Base-by-base conservation (phyloP, 2,329 filamentous ascomycete species). In the Lithohypha guttulata region DNA sequence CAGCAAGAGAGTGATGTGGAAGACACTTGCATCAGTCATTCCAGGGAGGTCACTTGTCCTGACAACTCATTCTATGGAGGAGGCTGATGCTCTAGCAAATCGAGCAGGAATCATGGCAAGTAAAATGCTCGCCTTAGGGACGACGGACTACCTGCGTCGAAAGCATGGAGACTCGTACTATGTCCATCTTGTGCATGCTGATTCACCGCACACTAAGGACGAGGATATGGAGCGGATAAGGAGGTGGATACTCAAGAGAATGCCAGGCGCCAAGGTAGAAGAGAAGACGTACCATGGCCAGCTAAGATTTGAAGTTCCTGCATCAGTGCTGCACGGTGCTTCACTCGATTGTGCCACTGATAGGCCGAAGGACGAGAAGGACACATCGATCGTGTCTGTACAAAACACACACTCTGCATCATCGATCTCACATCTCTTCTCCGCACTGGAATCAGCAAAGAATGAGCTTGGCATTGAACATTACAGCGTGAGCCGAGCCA, bases 1-100 rank as follows among this genome's bases (percentile, higher is more conserved):
- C 0, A 81, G 84, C 0, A 95, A 95, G 59, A 75, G 89, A 28
- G 73, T 93, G 48, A 93, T 96, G 83, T 95, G 89, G 89, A 76
- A 76, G 41, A 93, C 86, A 0, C 68, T 95, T 1, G 74, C 75
- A 3, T 71, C 77, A 1, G 78, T 87, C 3, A 78, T 81, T 0
- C 73, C 77, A 0, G 85, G 85, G 0, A 74, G 87, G n/a, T 83
- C 80, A 0, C 75, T 95, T 11, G 68, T 96, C 2, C 71, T 96
- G 13, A 95, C 89, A 0, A 95, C 89, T 0, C 89, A 96, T 59
- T 84, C 77, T 34, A 94, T 95, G 86, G 87, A 95, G 58, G 89
- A 95, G 61, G 89, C 87, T 0, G 85, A 93, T 53, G 86, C 86
- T 1, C 69, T 96, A 2, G 87, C 87, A 0, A 77, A 77, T 20